Base-by-base conservation (phyloP, 352 stramenopile species). In the Globisporangium paroecandrum region DNA sequence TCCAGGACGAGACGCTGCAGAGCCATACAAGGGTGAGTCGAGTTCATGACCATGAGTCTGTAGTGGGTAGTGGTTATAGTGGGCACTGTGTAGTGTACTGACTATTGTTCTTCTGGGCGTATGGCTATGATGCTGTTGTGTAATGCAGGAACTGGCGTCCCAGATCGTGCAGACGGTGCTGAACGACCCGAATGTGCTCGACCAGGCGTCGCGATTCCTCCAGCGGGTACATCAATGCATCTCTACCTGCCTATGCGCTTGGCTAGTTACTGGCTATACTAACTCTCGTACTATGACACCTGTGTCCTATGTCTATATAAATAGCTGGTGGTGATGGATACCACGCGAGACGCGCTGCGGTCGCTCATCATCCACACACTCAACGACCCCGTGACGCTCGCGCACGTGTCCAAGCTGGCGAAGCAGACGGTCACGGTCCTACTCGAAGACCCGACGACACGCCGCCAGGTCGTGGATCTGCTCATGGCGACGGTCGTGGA, bases 81-180 rank as follows among this genome's bases (percentile, higher is more conserved):
- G 8, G 8, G 12, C 34, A 20, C 38, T 20, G 12, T 15, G 49
- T 27, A 27, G 15, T 32, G 47, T 51, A 3, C n/a, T 66, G 36
- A 70, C 43, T 46, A 10, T 56, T 62, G 27, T 15, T 46, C 3
- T 3, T 38, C n/a, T 57, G 36, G 10, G 25, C 56, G 36, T 12
- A 7, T 47, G 9, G 29, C 12, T 38, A 41, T 59, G 38, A 49
- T 55, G 5, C 3, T 38, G 13, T 29, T 24, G 2, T 34, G 9
- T 41, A 27, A n/a, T 46, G 12, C 15, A 78, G 72, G 76, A 93
- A 54, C 65, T 95, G 51, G 87, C 87, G 7, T 93, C 85, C 8
- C 85, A 93, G 77, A 95, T 95, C 71, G 85, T 95, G 12, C 87
- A 95, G 71, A 95, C 87, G 7, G 85, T 95, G 71, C 75, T 95